Percentiles rank a stretch among this genome's conserved stretches.
These are phyloP conservation scores for Talaromyces proteolyticus DNA, from an alignment of 495 filamentous ascomycete genomes.

Conservation along the genomic window DNA sequence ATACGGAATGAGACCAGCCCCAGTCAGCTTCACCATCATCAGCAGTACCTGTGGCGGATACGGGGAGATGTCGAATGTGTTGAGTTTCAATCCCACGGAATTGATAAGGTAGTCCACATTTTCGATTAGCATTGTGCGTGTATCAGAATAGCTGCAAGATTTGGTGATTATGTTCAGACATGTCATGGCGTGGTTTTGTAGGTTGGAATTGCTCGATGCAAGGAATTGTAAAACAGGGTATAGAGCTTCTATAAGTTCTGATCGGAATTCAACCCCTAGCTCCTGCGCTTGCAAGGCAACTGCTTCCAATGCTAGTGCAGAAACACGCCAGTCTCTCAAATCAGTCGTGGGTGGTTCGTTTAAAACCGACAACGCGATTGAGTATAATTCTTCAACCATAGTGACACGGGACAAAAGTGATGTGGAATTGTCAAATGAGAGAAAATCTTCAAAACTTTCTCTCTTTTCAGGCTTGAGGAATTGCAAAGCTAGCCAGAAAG, in stretches of 20 bases:
- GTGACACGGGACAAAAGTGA: slow-evolving; percentile 41
- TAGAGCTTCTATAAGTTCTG: slow-evolving; percentile 84
- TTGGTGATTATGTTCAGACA: slow-evolving; percentile 73
- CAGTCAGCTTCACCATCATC: slow-evolving; percentile 91
- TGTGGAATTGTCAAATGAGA: slow-evolving; percentile 42
- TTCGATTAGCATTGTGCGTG: slow-evolving; percentile 75
- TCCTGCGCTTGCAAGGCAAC: slow-evolving; percentile 64
- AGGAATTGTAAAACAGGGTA: slow-evolving; percentile 84
- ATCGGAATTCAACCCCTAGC: slow-evolving; percentile 64
- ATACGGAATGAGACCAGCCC: slow-evolving; percentile 75
- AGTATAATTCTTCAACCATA: slow-evolving; percentile 74
- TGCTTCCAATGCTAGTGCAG: slow-evolving; percentile 68
- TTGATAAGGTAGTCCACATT: slow-evolving; percentile 98
- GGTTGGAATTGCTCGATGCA: slow-evolving; percentile 59
- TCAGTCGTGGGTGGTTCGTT: slow-evolving; percentile 40
- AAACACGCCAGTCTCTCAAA: slow-evolving; percentile 60
- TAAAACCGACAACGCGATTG: slow-evolving; percentile 63
- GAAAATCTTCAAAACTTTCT: slow-evolving; percentile 58
- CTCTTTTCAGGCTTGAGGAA: slow-evolving; percentile 51
- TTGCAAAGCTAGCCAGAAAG: slow-evolving; percentile 77
- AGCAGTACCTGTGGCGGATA: slow-evolving; percentile 83
- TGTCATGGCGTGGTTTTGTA: slow-evolving; percentile 78
- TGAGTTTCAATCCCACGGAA: slow-evolving; percentile 80
- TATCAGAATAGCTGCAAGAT: slow-evolving; percentile 67
- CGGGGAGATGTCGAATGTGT: slow-evolving; percentile 85